A percentile compares a stretch with the other conserved stretches of the same genome.
Evolutionary conservation across 2,329 filamentous ascomycete species (phyloP).

Genomic region (Fusarium pseudoanthophilum): DNA sequence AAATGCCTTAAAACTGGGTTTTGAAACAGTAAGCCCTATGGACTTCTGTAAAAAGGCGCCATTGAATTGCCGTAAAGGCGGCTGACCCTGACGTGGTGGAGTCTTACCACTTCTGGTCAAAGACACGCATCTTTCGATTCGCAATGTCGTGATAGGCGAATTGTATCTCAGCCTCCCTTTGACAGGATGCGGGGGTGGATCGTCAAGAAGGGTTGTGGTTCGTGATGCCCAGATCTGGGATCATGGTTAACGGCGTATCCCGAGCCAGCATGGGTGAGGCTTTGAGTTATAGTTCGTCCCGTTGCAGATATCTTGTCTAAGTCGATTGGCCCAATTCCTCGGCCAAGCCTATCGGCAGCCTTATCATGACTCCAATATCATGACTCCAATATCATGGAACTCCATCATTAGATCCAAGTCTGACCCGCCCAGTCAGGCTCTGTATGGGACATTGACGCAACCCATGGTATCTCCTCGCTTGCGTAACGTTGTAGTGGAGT

Average conservation of each 20-base stretch:
- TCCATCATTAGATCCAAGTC: slow-evolving; percentile 48
- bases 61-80: slow-evolving; percentile 19
- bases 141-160: slow-evolving; percentile 9
- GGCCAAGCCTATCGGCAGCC: not conserved
- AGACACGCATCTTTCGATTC: slow-evolving; percentile 21
- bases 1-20: no score
- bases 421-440: slow-evolving; percentile 71
- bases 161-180: slow-evolving; percentile 16
- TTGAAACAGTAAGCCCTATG: no score
- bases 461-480: slow-evolving; percentile 77
- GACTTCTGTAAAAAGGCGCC: slow-evolving; percentile 21
- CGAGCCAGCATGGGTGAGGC: slow-evolving; percentile 8
- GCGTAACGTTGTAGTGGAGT: slow-evolving; percentile 76
- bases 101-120: slow-evolving; percentile 31
- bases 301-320: slow-evolving; percentile 13
- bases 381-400: slow-evolving; percentile 15
- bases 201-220: slow-evolving; percentile 22
- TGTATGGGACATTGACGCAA: slow-evolving; percentile 67
- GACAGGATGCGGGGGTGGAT: slow-evolving; percentile 42
- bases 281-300: slow-evolving; percentile 7
- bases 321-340: slow-evolving; percentile 23
- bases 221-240: slow-evolving; percentile 8
- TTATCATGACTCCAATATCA: slow-evolving; percentile 23
- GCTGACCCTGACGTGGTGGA: slow-evolving; percentile 28
- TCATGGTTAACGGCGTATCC: not conserved